A percentile compares a stretch with the other conserved stretches of the same genome.
These are phyloP conservation scores for Pyricularia pennisetigena DNA, from an alignment of 2,329 filamentous ascomycete species.

Conservation along the genomic window DNA sequence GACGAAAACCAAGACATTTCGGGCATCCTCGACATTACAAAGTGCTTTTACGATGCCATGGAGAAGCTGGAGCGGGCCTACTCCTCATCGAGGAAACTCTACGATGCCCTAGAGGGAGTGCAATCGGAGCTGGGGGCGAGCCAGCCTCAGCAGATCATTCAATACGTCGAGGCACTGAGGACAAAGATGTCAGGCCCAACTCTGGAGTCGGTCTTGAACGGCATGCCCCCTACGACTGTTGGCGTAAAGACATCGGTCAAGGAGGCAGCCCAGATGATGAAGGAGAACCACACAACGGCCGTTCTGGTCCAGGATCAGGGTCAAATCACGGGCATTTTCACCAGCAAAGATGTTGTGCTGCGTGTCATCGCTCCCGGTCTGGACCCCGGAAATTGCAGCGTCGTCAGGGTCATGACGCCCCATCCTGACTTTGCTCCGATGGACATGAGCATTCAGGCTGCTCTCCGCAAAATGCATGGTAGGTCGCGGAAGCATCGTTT, in stretches of 20 bases:
- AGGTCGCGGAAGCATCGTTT: conserved; percentile 24
- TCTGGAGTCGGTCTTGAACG: conserved; percentile 86
- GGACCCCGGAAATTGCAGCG: conserved; percentile 89
- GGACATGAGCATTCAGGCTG: conserved; percentile 98
- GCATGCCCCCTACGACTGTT: conserved; percentile 85
- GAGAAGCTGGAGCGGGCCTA: conserved; percentile 98
- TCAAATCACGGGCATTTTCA: conserved; percentile 97
- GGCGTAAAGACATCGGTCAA: conserved; percentile 93
- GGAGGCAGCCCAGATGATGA: conserved; percentile 93
- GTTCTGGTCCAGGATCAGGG: conserved; percentile 94
- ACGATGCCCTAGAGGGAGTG: conserved; percentile 94
- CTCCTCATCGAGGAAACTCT: conserved; percentile 93
- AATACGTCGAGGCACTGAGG: conserved; percentile 93
- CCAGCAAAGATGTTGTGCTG: conserved; percentile 96
- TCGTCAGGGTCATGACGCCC: conserved; percentile 97
- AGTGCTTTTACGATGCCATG: conserved; percentile 99
- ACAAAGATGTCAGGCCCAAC: conserved; percentile 98
- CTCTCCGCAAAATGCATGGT: conserved; percentile 98
- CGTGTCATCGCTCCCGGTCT: conserved; percentile 95
- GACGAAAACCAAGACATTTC: conserved; percentile 99
- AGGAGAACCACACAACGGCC: conserved; percentile 96
- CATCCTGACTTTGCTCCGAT: conserved; percentile 97
- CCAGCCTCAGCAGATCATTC: conserved; percentile 96
- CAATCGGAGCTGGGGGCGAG: conserved; percentile 93
- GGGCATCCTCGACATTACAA: conserved; percentile 95